Evolutionary conservation across 2,329 filamentous ascomycete genomes (phyloP), one percentile per base, ranked within the genome.

Genomic region (Podosphaera xanthii): DNA sequence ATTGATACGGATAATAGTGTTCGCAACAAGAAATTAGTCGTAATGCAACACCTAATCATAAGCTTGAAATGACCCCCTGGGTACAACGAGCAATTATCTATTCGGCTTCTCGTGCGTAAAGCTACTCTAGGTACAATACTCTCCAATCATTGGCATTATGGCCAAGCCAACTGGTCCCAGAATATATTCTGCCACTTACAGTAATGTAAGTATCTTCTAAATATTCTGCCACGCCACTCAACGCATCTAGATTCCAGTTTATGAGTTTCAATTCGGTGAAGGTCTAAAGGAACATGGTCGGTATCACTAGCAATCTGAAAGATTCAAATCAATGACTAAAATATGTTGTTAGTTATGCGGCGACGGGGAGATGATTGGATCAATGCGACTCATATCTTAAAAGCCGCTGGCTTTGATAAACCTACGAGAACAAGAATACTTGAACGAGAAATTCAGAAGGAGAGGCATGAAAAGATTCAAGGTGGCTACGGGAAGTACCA

Each of bases 401-500:
- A 98, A 70, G 88, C 94, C 48, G 92, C 92, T 62, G 91, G 91
- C 59, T 95, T 95, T 69, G 92, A 98, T 72, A 98, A 98, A 72
- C 92, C 92, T 2, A 88, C 91, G 10, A 79, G 92, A 69, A 98
- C 92, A 48, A 81, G 92, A 63, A 97, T 98, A 60, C 78, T 98
- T 4, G 92, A 98, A 73, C 81, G 92, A 64, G 92, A 98, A 69
- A 91, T 98, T 6, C 92, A 98, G 68, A 96, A 95, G 71, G 91
- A 94, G 50, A 78, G 86, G 4, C 92, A 98, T 69, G 92, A 97
- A 73, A 98, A 98, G 74, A 90, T 98, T 4, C 92, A 98, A 70
- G 92, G 91, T 64, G 92, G 92, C 14, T 97, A 97, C 71, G 92
- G 92, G 67, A 97, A 97, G 80, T 98, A 97, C 66, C 92, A 98